Base-by-base conservation (phyloP, 352 stramenopile genomes). In the Phytophthora cajani region DNA sequence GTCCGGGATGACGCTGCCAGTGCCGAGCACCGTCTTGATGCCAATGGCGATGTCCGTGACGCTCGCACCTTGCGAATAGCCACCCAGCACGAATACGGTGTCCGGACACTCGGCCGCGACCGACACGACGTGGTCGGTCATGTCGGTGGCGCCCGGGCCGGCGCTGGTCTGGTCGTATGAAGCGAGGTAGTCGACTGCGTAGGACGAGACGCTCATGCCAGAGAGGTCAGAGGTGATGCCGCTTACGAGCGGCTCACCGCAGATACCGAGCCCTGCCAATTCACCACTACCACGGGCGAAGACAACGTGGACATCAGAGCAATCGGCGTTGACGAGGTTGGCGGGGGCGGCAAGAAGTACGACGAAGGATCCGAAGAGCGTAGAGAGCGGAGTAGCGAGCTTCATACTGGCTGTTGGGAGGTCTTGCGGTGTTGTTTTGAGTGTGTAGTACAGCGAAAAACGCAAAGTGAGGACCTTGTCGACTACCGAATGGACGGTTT, bases 221-320 rank as follows among this genome's bases (percentile, higher is more conserved):
- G 17, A 25, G n/a, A 84, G 67, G 16, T 62, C 63, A 8, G 57
- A 67, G 5, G 58, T 71, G 59, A 84, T 74, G 21, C 57, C 71
- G 10, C 55, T 73, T 17, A 78, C 66, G 25, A 84, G 64, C 1
- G 77, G 74, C 17, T 72, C 55, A n/a, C 77, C 74, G 33, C 62
- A 72, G 12, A 75, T 71, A 5, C 77, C 77, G n/a, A 81, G 58
- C 3, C 77, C 77, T 7, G 52, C 50, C 51, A 71, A 58, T 54
- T 84, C 70, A 11, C 58, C 57, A 6, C 63, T 84, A 17, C 77
- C 77, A 36, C 77, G 67, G n/a, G 70, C 77, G 23, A 81, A 83
- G 30, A 81, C 70, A 14, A 76, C 33, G 46, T 77, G 64, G 0
- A 77, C 70, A 36, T 77, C 70, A 14, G 70, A 74, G 51, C 70